These are phyloP conservation scores for Oryza punctata DNA, from an alignment of 176 grass and related monocot species.

Conservation along the genomic window DNA sequence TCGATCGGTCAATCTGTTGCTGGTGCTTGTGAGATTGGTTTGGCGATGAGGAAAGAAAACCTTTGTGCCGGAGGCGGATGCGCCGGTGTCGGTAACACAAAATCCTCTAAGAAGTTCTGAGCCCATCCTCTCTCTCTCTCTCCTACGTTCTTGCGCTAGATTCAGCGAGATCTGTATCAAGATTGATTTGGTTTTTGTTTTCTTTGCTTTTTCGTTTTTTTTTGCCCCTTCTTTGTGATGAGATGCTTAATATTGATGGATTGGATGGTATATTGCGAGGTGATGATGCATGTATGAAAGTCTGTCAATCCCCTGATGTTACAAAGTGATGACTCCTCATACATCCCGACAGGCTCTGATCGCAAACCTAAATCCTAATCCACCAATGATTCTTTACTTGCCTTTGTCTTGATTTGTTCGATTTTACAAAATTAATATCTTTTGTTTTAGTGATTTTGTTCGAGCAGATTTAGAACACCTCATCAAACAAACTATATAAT, in stretches of 20 bases:
- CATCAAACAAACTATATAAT: no score
- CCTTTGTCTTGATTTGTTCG: no score
- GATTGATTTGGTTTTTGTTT: neutral
- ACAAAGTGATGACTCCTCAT: slow-evolving; percentile 59
- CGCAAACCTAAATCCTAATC: neutral
- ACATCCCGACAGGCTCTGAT: slow-evolving; percentile 87
- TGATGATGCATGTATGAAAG: slow-evolving; percentile 70
- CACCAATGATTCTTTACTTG: no score
- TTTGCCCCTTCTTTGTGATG: neutral
- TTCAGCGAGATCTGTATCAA: neutral
- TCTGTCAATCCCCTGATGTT: slow-evolving; percentile 93
- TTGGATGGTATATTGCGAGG: slow-evolving; percentile 24
- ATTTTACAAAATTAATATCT: no score
- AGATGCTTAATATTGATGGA: neutral
- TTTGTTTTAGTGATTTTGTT: no score
- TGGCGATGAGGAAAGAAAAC: slow-evolving; percentile 66
- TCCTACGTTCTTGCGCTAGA: neutral
- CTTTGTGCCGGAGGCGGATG: slow-evolving; percentile 60
- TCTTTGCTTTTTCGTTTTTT: neutral
- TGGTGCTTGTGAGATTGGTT: neutral
- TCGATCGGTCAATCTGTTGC: no score
- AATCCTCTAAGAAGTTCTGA: slow-evolving; percentile 99
- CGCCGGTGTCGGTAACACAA: slow-evolving; percentile 67
- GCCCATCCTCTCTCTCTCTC: neutral
- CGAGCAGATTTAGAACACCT: no score